phyloP scores from a whole-genome alignment of 176 grass and related monocot species.

The Musa beccarii region DNA sequence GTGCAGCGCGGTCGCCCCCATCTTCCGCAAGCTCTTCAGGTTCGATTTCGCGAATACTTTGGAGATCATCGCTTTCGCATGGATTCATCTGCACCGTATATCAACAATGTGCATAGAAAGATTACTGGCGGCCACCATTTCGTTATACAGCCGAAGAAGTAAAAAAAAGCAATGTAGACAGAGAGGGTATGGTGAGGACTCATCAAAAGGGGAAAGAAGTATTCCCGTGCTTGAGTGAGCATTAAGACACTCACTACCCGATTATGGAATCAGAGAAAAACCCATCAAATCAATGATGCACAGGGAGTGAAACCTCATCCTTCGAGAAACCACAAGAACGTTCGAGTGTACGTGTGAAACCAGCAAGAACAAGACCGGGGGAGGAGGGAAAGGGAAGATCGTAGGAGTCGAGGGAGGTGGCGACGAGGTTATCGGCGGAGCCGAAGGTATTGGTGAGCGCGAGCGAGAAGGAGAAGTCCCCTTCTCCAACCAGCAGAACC shows the following conservation, averaged over 20 bases:
- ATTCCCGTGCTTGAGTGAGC: too few relatives aligned
- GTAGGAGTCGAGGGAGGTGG: slow-evolving; percentile 39
- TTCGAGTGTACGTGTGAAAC: neutral
- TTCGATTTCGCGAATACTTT: slow-evolving; percentile 49
- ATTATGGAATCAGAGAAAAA: too few relatives aligned
- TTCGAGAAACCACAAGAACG: neutral
- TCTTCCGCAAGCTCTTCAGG: slow-evolving; percentile 21
- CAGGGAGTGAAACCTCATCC: too few relatives aligned
- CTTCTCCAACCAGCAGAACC: slow-evolving; percentile 48
- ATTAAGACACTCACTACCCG: too few relatives aligned
- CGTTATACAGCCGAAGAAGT: too few relatives aligned
- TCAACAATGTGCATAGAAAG: too few relatives aligned
- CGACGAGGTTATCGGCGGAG: slow-evolving; percentile 46
- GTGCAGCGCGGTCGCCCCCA: slow-evolving; percentile 33
- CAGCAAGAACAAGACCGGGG: neutral
- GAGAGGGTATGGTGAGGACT: too few relatives aligned
- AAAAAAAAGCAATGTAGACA: too few relatives aligned
- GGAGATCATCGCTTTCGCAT: neutral
- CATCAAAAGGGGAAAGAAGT: too few relatives aligned
- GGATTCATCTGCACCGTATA: too few relatives aligned
- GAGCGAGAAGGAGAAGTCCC: slow-evolving; percentile 49
- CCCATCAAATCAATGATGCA: too few relatives aligned
- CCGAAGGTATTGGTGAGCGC: slow-evolving; percentile 40
- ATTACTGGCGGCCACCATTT: too few relatives aligned
- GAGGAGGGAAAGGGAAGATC: slow-evolving; percentile 17